These are phyloP conservation scores for Fistulifera pelliculosa DNA, from an alignment of 108 stramenopile species.

Conservation along the genomic window DNA sequence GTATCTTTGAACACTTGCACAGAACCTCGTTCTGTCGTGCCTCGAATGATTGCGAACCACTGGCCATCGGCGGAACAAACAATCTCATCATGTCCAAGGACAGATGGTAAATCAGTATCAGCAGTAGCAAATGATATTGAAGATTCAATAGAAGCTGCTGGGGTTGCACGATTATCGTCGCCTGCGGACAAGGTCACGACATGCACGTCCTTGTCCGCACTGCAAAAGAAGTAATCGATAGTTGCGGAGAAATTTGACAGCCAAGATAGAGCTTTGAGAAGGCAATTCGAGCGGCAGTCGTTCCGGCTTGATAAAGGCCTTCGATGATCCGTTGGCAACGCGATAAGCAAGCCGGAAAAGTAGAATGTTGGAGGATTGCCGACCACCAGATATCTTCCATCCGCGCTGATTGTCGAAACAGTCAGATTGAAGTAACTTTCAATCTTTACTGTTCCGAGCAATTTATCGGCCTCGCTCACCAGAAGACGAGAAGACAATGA, in stretches of 20 bases:
- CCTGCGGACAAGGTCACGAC: too few relatives aligned
- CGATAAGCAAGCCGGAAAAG: slow-evolving; percentile 32
- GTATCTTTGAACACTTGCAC: neutral
- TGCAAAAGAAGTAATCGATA: too few relatives aligned
- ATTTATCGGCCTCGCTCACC: slow-evolving; percentile 38
- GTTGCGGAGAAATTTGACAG: too few relatives aligned
- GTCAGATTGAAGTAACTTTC: slow-evolving; percentile 39
- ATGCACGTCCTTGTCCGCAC: too few relatives aligned
- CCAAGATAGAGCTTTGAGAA: too few relatives aligned
- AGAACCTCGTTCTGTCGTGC: slow-evolving; percentile 3
- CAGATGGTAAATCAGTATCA: too few relatives aligned
- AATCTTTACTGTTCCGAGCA: slow-evolving; percentile 53
- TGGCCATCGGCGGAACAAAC: slow-evolving; percentile 25
- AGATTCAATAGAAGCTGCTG: too few relatives aligned
- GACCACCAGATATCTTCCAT: slow-evolving; percentile 45
- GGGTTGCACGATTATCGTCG: too few relatives aligned
- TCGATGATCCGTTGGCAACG: slow-evolving; percentile 3
- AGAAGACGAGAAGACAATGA: slow-evolving; percentile 13
- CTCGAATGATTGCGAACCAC: slow-evolving; percentile 47
- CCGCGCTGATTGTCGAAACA: slow-evolving; percentile 39
- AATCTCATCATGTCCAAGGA: too few relatives aligned
- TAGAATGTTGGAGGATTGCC: slow-evolving; percentile 35
- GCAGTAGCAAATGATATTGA: too few relatives aligned
- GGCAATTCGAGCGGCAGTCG: neutral
- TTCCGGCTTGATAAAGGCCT: slow-evolving; percentile 12